Conservation (phyloP, 176 grass and related monocot species). For the Dactylis glomerata region DNA sequence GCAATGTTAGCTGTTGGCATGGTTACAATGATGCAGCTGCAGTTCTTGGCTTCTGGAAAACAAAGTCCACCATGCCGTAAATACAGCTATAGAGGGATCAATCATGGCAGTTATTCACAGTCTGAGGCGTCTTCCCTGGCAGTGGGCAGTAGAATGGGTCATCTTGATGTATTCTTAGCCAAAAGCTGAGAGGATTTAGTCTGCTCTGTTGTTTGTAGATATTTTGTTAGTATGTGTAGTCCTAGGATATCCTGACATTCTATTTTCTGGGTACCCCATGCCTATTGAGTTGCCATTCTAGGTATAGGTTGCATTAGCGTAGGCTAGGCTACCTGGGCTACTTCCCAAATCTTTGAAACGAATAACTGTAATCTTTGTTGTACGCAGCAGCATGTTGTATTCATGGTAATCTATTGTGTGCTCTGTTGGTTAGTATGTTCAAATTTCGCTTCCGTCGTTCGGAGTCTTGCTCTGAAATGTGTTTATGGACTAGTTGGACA, state of each 20-base stretch:
- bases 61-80: neutral
- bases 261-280: neutral
- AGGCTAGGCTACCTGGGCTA: neutral
- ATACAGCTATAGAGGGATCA: constrained; percentile 33
- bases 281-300: neutral
- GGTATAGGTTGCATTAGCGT: neutral
- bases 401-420: neutral
- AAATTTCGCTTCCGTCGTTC: neutral
- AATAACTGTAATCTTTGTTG: neutral
- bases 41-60: constrained; percentile 41
- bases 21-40: constrained; percentile 58
- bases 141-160: neutral
- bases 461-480: neutral
- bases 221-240: neutral
- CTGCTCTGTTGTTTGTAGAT: constrained; percentile 30
- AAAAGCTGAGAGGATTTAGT: constrained; percentile 36
- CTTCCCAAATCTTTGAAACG: neutral
- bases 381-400: neutral
- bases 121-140: neutral
- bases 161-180: constrained; percentile 46
- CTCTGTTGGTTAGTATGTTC: neutral
- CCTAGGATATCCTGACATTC: neutral
- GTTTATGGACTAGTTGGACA: neutral
- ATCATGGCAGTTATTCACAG: neutral
- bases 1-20: constrained; percentile 63